These are phyloP conservation scores for Metschnikowia chrysomelidarum DNA, from an alignment of 805 yeast genomes.

Conservation along the genomic window DNA sequence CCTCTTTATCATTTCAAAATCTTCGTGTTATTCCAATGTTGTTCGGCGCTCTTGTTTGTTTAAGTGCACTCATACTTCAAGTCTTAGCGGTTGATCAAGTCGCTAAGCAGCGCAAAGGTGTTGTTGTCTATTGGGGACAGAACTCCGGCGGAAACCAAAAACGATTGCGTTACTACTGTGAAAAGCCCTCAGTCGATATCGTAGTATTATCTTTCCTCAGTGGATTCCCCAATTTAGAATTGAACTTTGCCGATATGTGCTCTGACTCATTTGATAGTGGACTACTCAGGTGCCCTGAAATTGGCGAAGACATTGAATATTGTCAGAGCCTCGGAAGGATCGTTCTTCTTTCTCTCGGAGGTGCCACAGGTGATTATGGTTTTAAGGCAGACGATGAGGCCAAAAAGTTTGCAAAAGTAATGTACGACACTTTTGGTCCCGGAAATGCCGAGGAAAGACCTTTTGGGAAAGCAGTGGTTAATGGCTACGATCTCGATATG, in stretches of 20 bases:
- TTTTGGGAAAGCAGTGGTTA: slow-evolving; percentile 55
- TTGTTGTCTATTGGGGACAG: slow-evolving; percentile 91
- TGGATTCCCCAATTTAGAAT: slow-evolving; percentile 47
- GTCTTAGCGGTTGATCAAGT: too few relatives aligned
- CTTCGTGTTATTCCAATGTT: too few relatives aligned
- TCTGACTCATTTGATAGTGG: slow-evolving; percentile 43
- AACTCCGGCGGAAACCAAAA: slow-evolving; percentile 52
- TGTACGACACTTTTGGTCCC: slow-evolving; percentile 42
- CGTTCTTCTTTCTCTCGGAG: slow-evolving; percentile 30
- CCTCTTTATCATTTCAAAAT: too few relatives aligned
- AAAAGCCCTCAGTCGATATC: slow-evolving; percentile 65
- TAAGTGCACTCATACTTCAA: too few relatives aligned
- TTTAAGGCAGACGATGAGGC: slow-evolving; percentile 54
- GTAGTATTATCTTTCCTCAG: slow-evolving; percentile 68
- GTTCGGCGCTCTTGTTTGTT: too few relatives aligned
- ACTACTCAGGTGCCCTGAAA: slow-evolving; percentile 14
- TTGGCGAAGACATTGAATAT: slow-evolving; percentile 17
- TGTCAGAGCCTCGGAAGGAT: slow-evolving; percentile 14
- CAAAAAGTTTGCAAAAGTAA: slow-evolving; percentile 46
- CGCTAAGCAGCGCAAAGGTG: slow-evolving; percentile 35
- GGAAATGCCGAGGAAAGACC: slow-evolving; percentile 29
- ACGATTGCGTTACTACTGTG: slow-evolving; percentile 53
- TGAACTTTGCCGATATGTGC: slow-evolving; percentile 58
- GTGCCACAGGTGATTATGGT: slow-evolving; percentile 60
- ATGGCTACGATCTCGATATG: slow-evolving; percentile 69